A percentile compares a stretch with the other conserved stretches of the same genome.
phyloP scores from a whole-genome alignment of 768 basidiomycete genomes.

The Coprinopsis marcescibilis region DNA sequence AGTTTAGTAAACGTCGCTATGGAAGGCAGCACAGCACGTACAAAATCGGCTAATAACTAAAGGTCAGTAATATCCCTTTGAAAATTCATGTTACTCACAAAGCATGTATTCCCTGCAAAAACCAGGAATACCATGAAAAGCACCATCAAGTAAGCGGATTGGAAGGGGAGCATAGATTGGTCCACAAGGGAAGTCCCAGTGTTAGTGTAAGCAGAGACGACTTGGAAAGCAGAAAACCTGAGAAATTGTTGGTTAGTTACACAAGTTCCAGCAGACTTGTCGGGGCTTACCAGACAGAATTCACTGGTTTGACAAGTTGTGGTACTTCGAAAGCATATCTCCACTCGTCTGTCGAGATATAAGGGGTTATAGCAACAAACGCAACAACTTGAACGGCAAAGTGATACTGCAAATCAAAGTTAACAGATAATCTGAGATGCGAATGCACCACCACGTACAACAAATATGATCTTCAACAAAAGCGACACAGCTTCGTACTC shows the following conservation, averaged over 20 bases:
- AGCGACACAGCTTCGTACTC: conserved; percentile 85
- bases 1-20: not conserved
- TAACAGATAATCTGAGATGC: conserved; percentile 4
- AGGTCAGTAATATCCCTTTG: not conserved
- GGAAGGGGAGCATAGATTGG: conserved; percentile 88
- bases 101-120: conserved; percentile 89
- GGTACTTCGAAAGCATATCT: conserved; percentile 53
- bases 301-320: conserved; percentile 46
- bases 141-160: conserved; percentile 78
- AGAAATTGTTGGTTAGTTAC: not conserved
- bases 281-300: conserved; percentile 55
- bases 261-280: no score
- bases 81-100: conserved; percentile 50
- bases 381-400: conserved; percentile 60
- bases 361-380: conserved; percentile 76
- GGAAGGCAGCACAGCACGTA: conserved; percentile 37
- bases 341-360: conserved; percentile 63
- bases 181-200: conserved; percentile 86
- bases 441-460: conserved; percentile 41
- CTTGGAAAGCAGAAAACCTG: conserved; percentile 85
- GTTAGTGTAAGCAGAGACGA: conserved; percentile 84
- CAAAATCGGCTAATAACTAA: conserved; percentile 66
- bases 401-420: conserved; percentile 59
- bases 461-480: conserved; percentile 73
- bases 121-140: conserved; percentile 67